phyloP scores from a whole-genome alignment of 331 rosid species.

The Malus hybrid region DNA sequence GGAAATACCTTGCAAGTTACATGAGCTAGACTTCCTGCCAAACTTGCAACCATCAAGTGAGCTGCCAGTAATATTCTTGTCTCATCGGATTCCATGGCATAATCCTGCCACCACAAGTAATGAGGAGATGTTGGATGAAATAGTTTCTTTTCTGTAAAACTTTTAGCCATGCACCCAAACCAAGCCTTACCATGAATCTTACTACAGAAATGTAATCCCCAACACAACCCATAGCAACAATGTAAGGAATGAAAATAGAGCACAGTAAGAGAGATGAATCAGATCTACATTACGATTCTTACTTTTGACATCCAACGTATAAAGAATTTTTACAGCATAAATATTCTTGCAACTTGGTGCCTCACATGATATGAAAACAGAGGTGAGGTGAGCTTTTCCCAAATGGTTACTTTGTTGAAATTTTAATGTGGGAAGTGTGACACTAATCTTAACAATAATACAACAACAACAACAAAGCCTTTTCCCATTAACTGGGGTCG shows the following conservation, averaged over 20 bases:
- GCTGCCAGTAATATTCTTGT: slow-evolving; percentile 85
- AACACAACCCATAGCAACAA: neutral
- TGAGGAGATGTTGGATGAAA: neutral
- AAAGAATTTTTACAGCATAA: neutral
- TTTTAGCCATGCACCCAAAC: neutral
- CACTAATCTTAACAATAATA: neutral
- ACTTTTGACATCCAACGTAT: neutral
- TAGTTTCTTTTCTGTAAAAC: neutral
- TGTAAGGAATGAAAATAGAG: neutral
- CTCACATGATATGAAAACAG: neutral
- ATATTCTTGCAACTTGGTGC: neutral
- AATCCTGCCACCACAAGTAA: slow-evolving; percentile 51
- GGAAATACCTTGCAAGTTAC: slow-evolving; percentile 89
- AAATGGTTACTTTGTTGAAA: neutral
- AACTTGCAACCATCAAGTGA: slow-evolving; percentile 96
- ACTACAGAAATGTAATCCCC: neutral
- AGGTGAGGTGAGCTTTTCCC: neutral
- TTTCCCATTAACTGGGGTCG: no score
- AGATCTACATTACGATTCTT: neutral
- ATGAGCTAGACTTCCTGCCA: slow-evolving; percentile 95
- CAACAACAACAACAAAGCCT: no score
- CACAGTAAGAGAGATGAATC: neutral
- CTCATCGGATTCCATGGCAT: slow-evolving; percentile 97
- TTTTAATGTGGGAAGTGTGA: neutral
- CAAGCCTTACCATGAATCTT: neutral